Base-by-base conservation (phyloP, 176 grass and related monocot genomes). In the Miscanthus lutarioriparius region DNA sequence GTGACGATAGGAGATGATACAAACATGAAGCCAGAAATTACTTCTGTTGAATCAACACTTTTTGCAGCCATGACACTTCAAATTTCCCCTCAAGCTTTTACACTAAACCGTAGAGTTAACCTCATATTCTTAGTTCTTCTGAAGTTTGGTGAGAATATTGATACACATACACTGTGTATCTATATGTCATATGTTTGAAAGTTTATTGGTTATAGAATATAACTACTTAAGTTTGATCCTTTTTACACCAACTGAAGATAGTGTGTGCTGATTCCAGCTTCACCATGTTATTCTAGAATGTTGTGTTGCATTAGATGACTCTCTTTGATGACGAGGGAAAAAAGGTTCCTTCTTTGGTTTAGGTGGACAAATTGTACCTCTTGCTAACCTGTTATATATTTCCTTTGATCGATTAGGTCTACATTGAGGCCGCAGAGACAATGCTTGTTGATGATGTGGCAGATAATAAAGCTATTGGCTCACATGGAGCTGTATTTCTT, bases 401-500 rank as follows among this genome's bases (percentile, higher is more conserved):
- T 65, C 48, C 6, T 89, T 82, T 88, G 10, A 53, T 17, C 17
- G 73, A 82, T 72, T 47, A 98, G 96, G 85, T 70, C 23, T 98
- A 89, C 62, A 83, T 95, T 83, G 93, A 93, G 78, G 93, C 93
- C 75, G 85, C 96, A 78, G 93, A 98, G 77, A 49, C 73, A 25
- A 98, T 98, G 96, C 93, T 95, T 72, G 76, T 90, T 83, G 91
- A 95, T 81, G 96, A 98, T 86, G 96, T 98, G 76, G 84, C 93
- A 9, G 87, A 88, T 76, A 98, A 98, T 77, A 98, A 98, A 77
- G 89, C 96, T 88, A 98, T 95, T 84, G 96, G 96, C 6, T 92
- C 67, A 19, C 87, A 95, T 87, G 96, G 96, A 83, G 91, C 93
- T 6, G 81, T 78, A 7, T 93, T 92, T 87, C 93, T 98, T 85